phyloP scores from a whole-genome alignment of 2,329 filamentous ascomycete species.

The Sphaerostilbella broomeana region DNA sequence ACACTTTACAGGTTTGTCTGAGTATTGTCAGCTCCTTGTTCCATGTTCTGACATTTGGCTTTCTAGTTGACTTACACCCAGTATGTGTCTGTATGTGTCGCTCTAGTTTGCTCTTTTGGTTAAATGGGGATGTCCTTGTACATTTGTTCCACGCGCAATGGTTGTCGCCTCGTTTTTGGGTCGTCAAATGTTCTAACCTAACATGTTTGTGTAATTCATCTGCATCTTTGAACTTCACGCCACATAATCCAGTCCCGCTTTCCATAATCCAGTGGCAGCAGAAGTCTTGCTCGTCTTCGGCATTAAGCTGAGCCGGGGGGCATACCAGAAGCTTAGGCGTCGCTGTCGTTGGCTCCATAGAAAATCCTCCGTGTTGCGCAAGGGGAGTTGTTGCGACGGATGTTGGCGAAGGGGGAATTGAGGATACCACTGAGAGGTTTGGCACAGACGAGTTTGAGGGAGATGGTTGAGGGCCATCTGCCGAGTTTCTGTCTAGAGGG shows the following conservation, averaged over 20 bases:
- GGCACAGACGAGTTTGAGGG: conserved; percentile 20
- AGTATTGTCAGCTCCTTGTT: conserved; percentile 1
- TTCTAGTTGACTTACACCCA: conserved; percentile 42
- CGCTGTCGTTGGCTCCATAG: not conserved
- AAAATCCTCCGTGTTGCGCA: conserved; percentile 18
- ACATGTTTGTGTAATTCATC: conserved; percentile 51
- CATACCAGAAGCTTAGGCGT: no score
- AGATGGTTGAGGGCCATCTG: conserved; percentile 16
- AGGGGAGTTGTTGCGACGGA: conserved; percentile 25
- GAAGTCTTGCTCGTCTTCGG: no score
- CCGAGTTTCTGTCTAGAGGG: conserved; percentile 1
- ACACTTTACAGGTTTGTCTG: conserved; percentile 56
- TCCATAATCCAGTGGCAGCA: conserved; percentile 30
- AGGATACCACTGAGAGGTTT: conserved; percentile 19
- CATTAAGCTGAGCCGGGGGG: no score
- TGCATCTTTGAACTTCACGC: conserved; percentile 34
- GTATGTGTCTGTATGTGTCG: conserved; percentile 61
- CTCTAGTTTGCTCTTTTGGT: conserved; percentile 56
- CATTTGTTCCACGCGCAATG: conserved; percentile 53
- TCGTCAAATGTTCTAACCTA: conserved; percentile 43
- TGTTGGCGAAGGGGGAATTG: conserved; percentile 21
- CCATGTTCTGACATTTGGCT: not conserved
- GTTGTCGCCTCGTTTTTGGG: conserved; percentile 36
- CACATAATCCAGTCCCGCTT: conserved; percentile 22
- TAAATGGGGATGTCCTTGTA: conserved; percentile 46